A percentile compares a stretch with the other conserved stretches of the same genome.
phyloP scores from a whole-genome alignment of 116 monocot genomes.

The Cymodocea nodosa region DNA sequence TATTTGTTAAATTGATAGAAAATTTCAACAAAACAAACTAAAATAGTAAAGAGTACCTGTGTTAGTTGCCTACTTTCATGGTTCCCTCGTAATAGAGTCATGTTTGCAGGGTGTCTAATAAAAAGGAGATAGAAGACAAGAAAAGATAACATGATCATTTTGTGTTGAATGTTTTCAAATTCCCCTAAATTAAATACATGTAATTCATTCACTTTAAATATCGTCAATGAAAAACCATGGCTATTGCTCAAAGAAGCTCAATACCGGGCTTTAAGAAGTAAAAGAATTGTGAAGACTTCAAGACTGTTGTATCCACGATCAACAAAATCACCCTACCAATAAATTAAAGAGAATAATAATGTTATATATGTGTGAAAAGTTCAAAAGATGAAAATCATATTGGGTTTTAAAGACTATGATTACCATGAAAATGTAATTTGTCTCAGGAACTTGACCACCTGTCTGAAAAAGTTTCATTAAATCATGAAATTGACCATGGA shows the following conservation, averaged over 20 bases:
- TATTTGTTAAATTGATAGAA: background rate
- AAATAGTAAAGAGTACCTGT: conserved; percentile 33
- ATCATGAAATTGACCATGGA: conserved; percentile 99
- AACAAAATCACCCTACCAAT: conserved; percentile 88
- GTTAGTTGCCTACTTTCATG: conserved; percentile 98
- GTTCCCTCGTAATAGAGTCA: conserved; percentile 85
- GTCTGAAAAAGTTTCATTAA: conserved; percentile 99
- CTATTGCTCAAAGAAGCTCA: background rate
- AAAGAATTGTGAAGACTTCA: conserved; percentile 94
- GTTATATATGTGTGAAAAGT: background rate
- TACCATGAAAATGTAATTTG: conserved; percentile 99
- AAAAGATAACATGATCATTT: background rate
- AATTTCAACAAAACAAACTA: background rate
- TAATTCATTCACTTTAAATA: background rate
- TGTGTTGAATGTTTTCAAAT: background rate
- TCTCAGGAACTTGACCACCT: conserved; percentile 97
- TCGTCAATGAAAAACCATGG: background rate
- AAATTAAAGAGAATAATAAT: conserved; percentile 8
- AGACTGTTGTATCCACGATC: conserved; percentile 97
- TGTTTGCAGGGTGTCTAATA: conserved; percentile 79
- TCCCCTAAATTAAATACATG: background rate
- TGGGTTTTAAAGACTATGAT: conserved; percentile 4
- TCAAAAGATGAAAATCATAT: background rate
- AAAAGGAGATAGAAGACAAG: background rate
- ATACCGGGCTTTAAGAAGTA: conserved; percentile 98